phyloP scores from a whole-genome alignment of 371 early-diverging fungal genomes.

The Sporodiniella umbellata region DNA sequence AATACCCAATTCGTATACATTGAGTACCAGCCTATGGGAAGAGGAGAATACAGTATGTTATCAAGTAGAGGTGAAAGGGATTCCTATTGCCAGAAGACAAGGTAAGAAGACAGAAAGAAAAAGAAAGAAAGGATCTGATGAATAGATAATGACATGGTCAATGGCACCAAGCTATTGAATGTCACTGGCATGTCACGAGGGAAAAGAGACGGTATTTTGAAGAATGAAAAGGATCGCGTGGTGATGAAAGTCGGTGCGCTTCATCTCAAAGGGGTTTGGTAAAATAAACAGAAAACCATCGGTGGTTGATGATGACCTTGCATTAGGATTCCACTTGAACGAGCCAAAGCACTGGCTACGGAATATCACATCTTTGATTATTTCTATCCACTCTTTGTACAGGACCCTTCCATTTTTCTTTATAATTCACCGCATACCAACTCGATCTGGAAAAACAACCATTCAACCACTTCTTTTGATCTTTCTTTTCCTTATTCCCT shows the following conservation, averaged over 20 bases:
- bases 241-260: conserved; percentile 86
- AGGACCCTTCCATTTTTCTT: conserved; percentile 53
- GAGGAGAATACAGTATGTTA: conserved; percentile 80
- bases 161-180: conserved; percentile 83
- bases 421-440: conserved; percentile 24
- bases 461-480: too few relatives aligned
- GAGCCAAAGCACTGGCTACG: conserved; percentile 66
- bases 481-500: too few relatives aligned
- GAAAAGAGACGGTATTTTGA: conserved; percentile 83
- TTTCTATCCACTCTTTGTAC: conserved; percentile 74
- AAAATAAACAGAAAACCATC: conserved; percentile 9
- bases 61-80: conserved; percentile 79
- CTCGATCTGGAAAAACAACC: too few relatives aligned
- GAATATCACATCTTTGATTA: conserved; percentile 67
- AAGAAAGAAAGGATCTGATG: background rate
- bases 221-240: conserved; percentile 80
- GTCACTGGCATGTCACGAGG: conserved; percentile 87
- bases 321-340: conserved; percentile 67
- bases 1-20: too few relatives aligned
- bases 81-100: conserved; percentile 77
- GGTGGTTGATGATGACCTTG: background rate
- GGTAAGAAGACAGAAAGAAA: conserved; percentile 40
- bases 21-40: conserved; percentile 82
- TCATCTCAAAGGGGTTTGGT: conserved; percentile 88
- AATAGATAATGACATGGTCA: conserved; percentile 78